Percentiles rank a stretch among this genome's conserved stretches.
These are phyloP conservation scores for Oldenlandia corymbosa DNA, from an alignment of 257 asterid genomes.

Conservation along the genomic window DNA sequence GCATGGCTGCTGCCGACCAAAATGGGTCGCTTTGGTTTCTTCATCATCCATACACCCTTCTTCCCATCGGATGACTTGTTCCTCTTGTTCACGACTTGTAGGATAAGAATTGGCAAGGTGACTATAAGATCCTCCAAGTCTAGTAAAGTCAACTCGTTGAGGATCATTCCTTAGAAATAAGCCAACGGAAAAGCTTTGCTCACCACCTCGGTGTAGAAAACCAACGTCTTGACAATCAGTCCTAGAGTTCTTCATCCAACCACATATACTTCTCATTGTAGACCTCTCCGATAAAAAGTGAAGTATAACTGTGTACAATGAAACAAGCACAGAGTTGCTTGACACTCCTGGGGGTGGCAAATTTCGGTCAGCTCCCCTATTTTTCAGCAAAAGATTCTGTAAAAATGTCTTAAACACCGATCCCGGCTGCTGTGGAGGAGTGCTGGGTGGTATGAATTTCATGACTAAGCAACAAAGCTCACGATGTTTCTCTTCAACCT, in stretches of 20 bases:
- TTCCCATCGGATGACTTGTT: slow-evolving; percentile 82
- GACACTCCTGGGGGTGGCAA: slow-evolving; percentile 95
- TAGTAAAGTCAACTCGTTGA: slow-evolving; percentile 73
- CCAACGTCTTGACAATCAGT: slow-evolving; percentile 61
- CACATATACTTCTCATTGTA: slow-evolving; percentile 50
- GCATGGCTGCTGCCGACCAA: slow-evolving; percentile 72
- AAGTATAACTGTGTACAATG: slow-evolving; percentile 71
- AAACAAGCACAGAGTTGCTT: slow-evolving; percentile 84
- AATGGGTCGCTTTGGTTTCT: slow-evolving; percentile 68
- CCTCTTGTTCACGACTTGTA: slow-evolving; percentile 44
- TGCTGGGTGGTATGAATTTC: slow-evolving; percentile 82
- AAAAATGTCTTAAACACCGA: slow-evolving; percentile 77
- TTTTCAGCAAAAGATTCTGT: slow-evolving; percentile 76
- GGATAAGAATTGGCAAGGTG: slow-evolving; percentile 64
- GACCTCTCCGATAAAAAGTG: slow-evolving; percentile 90
- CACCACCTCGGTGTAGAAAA: slow-evolving; percentile 90
- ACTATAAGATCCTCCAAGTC: slow-evolving; percentile 86
- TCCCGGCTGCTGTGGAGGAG: slow-evolving; percentile 78
- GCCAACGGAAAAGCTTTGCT: slow-evolving; percentile 71
- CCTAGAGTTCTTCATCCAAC: slow-evolving; percentile 65
- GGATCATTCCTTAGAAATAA: slow-evolving; percentile 80
- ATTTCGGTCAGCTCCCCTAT: slow-evolving; percentile 90
- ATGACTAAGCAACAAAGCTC: slow-evolving; percentile 84
- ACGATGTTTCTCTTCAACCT: slow-evolving; percentile 97
- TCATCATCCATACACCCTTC: slow-evolving; percentile 89